Evolutionary conservation across 306 rosid species (phyloP), one percentile per base, ranked within the genome.

Genomic region (Pachyrhizus erosus): DNA sequence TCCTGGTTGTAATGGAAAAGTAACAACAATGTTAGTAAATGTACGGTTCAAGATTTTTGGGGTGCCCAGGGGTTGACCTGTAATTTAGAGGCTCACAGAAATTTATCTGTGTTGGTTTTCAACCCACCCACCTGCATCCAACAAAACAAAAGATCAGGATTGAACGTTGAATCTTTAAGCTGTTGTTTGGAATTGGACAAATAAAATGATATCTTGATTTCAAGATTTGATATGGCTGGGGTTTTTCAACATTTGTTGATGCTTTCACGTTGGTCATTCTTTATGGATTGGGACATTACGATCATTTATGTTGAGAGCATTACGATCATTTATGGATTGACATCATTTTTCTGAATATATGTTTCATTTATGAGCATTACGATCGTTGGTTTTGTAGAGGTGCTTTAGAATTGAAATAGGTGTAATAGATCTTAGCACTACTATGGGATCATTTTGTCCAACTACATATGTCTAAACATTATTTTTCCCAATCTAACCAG

Each of bases 401-500:
- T 73, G 49, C 21, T 54, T 75, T 66, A 54, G 51, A 66, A 51
- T 42, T 15, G 62, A 69, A 65, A 75, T 8, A 26, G 46, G 33
- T n/a, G 45, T 23, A 37, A 4, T 51, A 34, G 65, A 43, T 29
- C 9, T 60, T 60, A 21, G 70, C 20, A 65, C 42, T 65, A 18
- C 37, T 12, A 60, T 60, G 15, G 67, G 69, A 61, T 73, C 18
- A 40, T 62, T 37, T 49, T 40, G 9, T 9, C 34, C 29, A 23
- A 17, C 60, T 17, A 39, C 24, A 24, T 60, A 67, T n/a, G 51
- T 75, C 4, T 61, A 29, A 37, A 17, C 58, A 7, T 51, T 34
- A 12, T 21, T 24, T 45, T 26, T 48, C 55, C 64, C 67, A 29
- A 55, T 58, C 23, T 89, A 74, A 83, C 78, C 54, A 54, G 18